phyloP scores from a whole-genome alignment of 331 rosid species.

The Prunus yedoensis region DNA sequence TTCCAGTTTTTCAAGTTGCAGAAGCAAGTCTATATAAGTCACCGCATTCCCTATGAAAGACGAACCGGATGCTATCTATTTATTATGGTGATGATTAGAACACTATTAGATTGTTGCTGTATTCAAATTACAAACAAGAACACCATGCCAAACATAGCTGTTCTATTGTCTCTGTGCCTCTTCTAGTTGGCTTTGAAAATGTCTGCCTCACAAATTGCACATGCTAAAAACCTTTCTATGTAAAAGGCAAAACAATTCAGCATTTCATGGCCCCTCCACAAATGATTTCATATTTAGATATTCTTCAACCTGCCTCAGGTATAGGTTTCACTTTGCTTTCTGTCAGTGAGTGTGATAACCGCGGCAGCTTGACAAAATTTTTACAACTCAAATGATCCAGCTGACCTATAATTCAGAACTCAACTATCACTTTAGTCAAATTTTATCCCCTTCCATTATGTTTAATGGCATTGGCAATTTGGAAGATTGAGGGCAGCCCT shows the following conservation, averaged over 20 bases:
- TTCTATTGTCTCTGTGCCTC: background rate
- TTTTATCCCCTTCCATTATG: background rate
- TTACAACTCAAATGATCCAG: background rate
- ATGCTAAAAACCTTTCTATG: too few species aligned
- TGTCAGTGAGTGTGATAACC: background rate
- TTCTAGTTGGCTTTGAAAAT: background rate
- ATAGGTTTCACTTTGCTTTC: background rate
- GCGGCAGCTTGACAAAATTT: background rate
- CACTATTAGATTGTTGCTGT: background rate
- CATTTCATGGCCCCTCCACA: background rate
- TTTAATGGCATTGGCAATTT: background rate
- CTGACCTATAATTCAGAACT: background rate
- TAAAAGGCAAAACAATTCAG: background rate
- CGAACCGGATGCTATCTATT: background rate
- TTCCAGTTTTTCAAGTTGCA: too few species aligned
- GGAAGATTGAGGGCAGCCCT: background rate
- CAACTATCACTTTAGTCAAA: background rate
- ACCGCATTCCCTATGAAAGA: background rate
- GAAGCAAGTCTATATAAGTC: background rate
- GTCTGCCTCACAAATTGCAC: background rate
- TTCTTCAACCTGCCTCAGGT: background rate
- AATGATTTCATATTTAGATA: background rate
- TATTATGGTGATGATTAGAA: background rate
- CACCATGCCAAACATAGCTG: background rate
- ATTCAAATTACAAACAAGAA: background rate